Conservation (phyloP, 257 asterid genomes). For the Solanum rostratum region DNA sequence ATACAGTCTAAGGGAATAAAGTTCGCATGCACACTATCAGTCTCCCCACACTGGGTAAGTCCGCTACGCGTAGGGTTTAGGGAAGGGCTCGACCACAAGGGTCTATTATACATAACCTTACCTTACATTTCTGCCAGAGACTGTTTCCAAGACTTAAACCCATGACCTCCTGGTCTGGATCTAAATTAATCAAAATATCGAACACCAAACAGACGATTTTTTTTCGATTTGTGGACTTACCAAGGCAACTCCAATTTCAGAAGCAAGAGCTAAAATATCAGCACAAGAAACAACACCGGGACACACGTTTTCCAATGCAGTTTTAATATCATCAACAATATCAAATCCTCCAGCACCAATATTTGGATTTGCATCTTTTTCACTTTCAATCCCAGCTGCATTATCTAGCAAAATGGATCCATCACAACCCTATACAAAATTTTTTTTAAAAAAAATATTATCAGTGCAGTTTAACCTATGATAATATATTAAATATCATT, state of each 20-base stretch:
- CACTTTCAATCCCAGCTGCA: conserved; percentile 16
- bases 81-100: too few relatives aligned
- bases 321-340: conserved; percentile 21
- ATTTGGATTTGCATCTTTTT: conserved; percentile 17
- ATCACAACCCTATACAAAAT: conserved; percentile 27
- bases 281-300: conserved; percentile 33
- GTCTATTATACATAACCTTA: too few relatives aligned
- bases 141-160: too few relatives aligned
- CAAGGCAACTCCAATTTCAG: conserved; percentile 17
- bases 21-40: not conserved
- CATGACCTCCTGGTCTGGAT: too few relatives aligned
- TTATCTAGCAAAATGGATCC: conserved; percentile 25
- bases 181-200: not conserved
- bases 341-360: conserved; percentile 6
- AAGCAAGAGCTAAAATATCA: conserved; percentile 22
- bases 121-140: too few relatives aligned
- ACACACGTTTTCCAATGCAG: conserved; percentile 21
- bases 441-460: not conserved
- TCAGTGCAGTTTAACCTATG: not conserved
- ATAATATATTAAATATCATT: not conserved
- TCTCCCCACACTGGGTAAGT: not conserved
- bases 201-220: not conserved
- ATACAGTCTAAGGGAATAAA: not conserved
- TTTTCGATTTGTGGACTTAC: not conserved
- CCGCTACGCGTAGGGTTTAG: too few relatives aligned